Evolutionary conservation across 75 land plant genomes (phyloP), one percentile per base, ranked within the genome.

Genomic region (Pinus taeda): DNA sequence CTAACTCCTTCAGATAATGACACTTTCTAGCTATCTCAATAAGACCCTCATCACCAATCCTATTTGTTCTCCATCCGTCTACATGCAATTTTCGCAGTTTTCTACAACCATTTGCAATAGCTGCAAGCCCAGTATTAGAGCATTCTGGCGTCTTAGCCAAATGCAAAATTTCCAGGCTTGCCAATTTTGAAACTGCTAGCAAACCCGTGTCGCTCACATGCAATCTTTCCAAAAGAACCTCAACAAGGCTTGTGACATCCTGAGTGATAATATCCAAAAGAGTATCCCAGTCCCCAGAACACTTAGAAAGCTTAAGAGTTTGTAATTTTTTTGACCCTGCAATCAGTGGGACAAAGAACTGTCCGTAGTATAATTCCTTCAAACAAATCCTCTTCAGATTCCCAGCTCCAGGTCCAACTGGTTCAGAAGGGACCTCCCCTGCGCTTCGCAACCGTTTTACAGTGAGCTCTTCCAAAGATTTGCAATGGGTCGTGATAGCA

Each of bases 41-140:
- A 63, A 86, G 87, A 6, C 88, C 86, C 65, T 80, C 86, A 55
- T 86, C 88, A 22, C 88, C 88, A 11, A 86, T 62, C 12, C 75
- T 74, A 73, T 77, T 76, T 49, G 57, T 59, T 62, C 78, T 73
- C 83, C 82, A 71, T 15, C 78, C 86, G 60, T 86, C 86, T n/a
- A 86, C 20, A 57, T 79, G 77, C n/a, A 86, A 79, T 67, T 77
- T 83, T 57, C 78, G 77, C 45, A 86, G 60, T 6, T 66, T 49
- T 57, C 71, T 64, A 58, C 88, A 86, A 9, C 88, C 88, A 71
- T 60, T 70, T 58, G 88, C 85, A n/a, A 86, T 63, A 14, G 77
- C 86, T 49, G 88, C 57, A 33, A 83, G 58, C 3, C 88, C 88
- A 13, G 55, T 11, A 64, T 86, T 77, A 21, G 88, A 80, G 73